phyloP scores from a whole-genome alignment of 139 green algal species.

The Volvox africanus region DNA sequence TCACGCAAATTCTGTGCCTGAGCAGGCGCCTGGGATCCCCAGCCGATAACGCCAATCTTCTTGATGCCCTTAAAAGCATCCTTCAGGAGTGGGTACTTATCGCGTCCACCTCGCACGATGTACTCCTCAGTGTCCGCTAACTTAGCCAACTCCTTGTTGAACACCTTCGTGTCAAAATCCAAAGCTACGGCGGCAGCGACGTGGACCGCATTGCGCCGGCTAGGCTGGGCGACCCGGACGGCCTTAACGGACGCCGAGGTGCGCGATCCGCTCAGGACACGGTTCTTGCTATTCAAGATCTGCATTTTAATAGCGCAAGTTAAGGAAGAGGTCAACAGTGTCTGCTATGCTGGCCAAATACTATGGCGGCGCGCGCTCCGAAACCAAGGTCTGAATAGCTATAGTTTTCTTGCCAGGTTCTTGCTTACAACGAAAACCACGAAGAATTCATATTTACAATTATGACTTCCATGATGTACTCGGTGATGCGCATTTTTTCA shows the following conservation, averaged over 20 bases:
- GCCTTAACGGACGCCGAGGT: constrained; percentile 9
- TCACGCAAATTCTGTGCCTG: constrained; percentile 98
- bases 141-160: constrained; percentile 83
- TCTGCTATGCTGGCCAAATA: neutral
- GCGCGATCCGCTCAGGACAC: neutral
- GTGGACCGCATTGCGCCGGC: constrained; percentile 20
- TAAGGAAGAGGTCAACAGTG: neutral
- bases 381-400: neutral
- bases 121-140: constrained; percentile 88
- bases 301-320: constrained; percentile 29
- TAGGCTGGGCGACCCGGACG: constrained; percentile 10
- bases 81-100: constrained; percentile 91
- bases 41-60: constrained; percentile 96
- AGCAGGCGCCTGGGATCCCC: constrained; percentile 95
- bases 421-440: too few species aligned
- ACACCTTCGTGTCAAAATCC: constrained; percentile 69
- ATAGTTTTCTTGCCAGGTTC: too few species aligned
- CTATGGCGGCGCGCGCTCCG: neutral
- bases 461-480: too few species aligned
- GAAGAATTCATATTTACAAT: too few species aligned
- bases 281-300: constrained; percentile 25
- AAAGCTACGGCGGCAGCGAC: constrained; percentile 57
- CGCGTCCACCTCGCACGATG: constrained; percentile 94
- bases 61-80: constrained; percentile 89
- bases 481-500: too few species aligned